phyloP scores from a whole-genome alignment of 2,329 filamentous ascomycete species.

The Pseudonectria buxi region DNA sequence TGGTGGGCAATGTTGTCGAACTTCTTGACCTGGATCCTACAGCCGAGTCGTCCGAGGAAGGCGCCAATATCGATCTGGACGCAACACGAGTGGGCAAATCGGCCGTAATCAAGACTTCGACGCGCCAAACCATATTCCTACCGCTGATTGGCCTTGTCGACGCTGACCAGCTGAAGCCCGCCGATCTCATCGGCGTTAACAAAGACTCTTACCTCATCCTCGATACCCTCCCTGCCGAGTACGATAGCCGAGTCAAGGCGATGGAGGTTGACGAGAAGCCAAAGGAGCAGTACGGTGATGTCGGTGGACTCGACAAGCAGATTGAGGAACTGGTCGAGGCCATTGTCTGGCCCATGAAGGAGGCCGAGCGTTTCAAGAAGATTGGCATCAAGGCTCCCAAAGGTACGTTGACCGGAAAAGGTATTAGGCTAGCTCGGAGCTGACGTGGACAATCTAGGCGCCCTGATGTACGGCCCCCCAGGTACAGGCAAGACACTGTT shows the following conservation, averaged over 20 bases:
- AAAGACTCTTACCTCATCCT: conserved; percentile 98
- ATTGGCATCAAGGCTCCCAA: conserved; percentile 99
- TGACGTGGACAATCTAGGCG: conserved; percentile 93
- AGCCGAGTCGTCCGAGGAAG: conserved; percentile 92
- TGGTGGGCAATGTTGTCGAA: conserved; percentile 97
- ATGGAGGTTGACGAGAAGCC: conserved; percentile 99
- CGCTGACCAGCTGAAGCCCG: conserved; percentile 88
- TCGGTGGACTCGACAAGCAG: conserved; percentile 96
- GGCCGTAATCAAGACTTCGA: conserved; percentile 98
- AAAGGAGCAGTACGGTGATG: conserved; percentile 97
- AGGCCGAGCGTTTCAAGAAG: conserved; percentile 98
- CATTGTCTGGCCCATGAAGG: conserved; percentile 99
- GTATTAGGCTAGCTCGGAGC: conserved; percentile 46
- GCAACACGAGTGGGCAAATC: conserved; percentile 96
- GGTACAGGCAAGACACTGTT: conserved; percentile 88
- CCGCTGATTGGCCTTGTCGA: conserved; percentile 96
- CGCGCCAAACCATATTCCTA: conserved; percentile 95
- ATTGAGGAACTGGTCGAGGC: conserved; percentile 98
- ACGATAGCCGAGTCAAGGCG: conserved; percentile 97
- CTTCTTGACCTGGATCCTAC: conserved; percentile 94
- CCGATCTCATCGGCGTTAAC: conserved; percentile 95
- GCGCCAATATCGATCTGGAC: conserved; percentile 96
- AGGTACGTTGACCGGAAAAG: conserved; percentile 56
- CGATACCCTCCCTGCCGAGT: conserved; percentile 93
- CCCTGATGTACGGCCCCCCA: conserved; percentile 93